Evolutionary conservation across 257 asterid genomes (phyloP), one percentile per base, ranked within the genome.

Genomic region (Primulina tabacum): DNA sequence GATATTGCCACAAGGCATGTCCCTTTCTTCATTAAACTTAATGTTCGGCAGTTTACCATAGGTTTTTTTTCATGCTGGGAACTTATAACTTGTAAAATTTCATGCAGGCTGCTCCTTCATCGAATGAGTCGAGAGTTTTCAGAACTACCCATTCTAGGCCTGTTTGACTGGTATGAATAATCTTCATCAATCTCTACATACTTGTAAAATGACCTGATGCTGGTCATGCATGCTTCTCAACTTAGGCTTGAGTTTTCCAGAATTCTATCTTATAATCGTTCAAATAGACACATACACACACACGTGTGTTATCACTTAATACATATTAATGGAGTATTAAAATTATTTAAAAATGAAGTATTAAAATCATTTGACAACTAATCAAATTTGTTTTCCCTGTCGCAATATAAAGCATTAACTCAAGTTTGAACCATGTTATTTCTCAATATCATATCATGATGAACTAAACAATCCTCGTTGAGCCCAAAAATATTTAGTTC

Each of bases 1-100:
- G 99, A 90, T 74, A 93, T 93, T 60, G 95, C 91, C 63, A 93
- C 99, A 47, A 89, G 99, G 98, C 86, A 68, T 47, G 55, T 0
- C n/a, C 55, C 55, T 47, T 47, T 47, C 55, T 14, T 14, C 55
- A 47, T 14, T 47, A 47, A 47, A 16, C 55, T 47, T 7, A 47
- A 1, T 24, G 26, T 3, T 47, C 7, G 18, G 55, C 7, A 47
- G 20, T 60, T 30, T 56, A 30, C 28, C 9, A n/a, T 40, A 12
- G 30, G 37, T 53, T 30, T 50, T 37, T 17, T 53, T 26, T 24
- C 20, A 43, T 63, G 40, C 14, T 50, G 20, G 65, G 69, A 58
- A n/a, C 26, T 24, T 64, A 7, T 50, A 56, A 34, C 43, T 73
- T 35, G 28, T 64, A 56, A 17, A 65, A 62, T 71, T 55, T 65